A percentile compares a stretch with the other conserved stretches of the same genome.
These are phyloP conservation scores for Chytriomyces sp. DNA, from an alignment of 192 early-diverging fungal species.

Conservation along the genomic window DNA sequence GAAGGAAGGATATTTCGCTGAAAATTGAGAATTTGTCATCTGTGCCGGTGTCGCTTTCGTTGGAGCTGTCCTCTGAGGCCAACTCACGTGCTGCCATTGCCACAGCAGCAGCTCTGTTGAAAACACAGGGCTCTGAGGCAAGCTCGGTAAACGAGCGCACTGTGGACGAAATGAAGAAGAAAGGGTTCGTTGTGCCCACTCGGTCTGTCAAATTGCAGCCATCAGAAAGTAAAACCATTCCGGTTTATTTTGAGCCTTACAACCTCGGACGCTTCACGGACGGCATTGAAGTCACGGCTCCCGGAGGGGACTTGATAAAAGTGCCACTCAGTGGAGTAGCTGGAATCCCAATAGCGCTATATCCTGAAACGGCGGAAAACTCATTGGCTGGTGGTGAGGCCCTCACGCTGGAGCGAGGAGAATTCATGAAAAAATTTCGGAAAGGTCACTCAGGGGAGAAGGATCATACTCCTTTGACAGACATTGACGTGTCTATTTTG, in stretches of 20 bases:
- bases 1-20: slow-evolving; percentile 49
- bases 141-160: background rate
- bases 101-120: slow-evolving; percentile 26
- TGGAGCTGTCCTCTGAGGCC: slow-evolving; percentile 50
- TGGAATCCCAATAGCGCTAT: slow-evolving; percentile 65
- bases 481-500: slow-evolving; percentile 54
- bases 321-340: slow-evolving; percentile 54
- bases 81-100: slow-evolving; percentile 29
- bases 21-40: slow-evolving; percentile 59
- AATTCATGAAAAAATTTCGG: slow-evolving; percentile 60
- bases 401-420: slow-evolving; percentile 58
- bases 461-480: slow-evolving; percentile 47
- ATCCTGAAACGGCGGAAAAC: slow-evolving; percentile 57
- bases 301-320: slow-evolving; percentile 60
- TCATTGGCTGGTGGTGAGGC: slow-evolving; percentile 54
- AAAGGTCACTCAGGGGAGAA: slow-evolving; percentile 41
- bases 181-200: slow-evolving; percentile 46
- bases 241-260: slow-evolving; percentile 57
- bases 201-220: slow-evolving; percentile 48
- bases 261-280: slow-evolving; percentile 56
- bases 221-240: slow-evolving; percentile 50
- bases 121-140: slow-evolving; percentile 10
- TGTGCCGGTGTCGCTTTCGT: slow-evolving; percentile 34
- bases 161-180: slow-evolving; percentile 33
- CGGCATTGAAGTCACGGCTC: slow-evolving; percentile 53